Base-by-base conservation (phyloP, 371 early-diverging fungal species). In the Chytridium lagenaria region DNA sequence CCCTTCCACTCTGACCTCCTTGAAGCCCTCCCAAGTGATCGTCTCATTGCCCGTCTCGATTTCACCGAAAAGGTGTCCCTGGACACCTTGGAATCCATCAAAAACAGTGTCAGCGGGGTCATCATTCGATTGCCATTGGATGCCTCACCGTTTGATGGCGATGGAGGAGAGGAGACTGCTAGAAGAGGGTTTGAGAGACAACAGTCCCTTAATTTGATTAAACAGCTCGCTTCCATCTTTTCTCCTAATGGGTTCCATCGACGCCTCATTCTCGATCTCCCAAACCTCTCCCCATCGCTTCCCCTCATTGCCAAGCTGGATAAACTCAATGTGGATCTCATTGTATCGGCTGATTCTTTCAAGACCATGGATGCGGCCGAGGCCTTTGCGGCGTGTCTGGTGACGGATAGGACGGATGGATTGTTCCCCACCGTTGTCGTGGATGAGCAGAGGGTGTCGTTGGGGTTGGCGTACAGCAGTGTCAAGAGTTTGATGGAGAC, bases 381-480 rank as follows among this genome's bases (percentile, higher is more conserved):
- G 23, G 92, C 92, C 19, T 87, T 93, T 65, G 80, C 70, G 5
- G 59, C 77, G 19, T 63, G 67, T 23, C 75, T 79, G 28, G 61
- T 12, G 0, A 69, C 95, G 0, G 98, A 98, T 79, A 92, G 98
- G 33, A 68, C 90, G 22, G 98, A 97, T 81, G 94, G 93, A 0
- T 86, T 98, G 68, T 90, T 91, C 74, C 86, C 97, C 0, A 98
- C 99, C 0, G 86, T 96, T 59, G 97, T 98, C 1, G 93, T 92
- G 0, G 97, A 98, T 83, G 93, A 93, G 78, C 90, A 89, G 50
- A 89, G 91, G 26, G 87, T 89, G n/a, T 92, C 94, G 16, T 84
- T 98, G 44, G 99, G 99, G 31, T 81, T 98, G 26, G 96, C 92
- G 23, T 98, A 96, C 80, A 95, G 96, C 12, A 92, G 90, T n/a